phyloP scores from a whole-genome alignment of 108 stramenopile genomes.

The Cylindrotheca fusiformis region DNA sequence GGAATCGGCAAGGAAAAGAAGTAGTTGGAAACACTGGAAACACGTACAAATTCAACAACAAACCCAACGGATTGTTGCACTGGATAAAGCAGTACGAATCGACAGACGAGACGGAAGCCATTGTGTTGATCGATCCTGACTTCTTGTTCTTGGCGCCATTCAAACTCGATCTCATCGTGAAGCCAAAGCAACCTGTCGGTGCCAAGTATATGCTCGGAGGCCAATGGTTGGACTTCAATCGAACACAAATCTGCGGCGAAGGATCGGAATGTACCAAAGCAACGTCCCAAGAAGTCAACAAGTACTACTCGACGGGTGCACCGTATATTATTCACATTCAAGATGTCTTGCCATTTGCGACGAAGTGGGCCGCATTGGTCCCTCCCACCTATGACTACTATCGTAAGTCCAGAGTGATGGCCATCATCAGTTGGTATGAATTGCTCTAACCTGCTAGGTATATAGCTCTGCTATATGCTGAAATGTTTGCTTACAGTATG shows the following conservation, averaged over 20 bases:
- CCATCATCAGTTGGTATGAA: conserved; percentile 23
- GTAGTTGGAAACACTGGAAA: conserved; percentile 39
- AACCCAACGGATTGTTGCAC: conserved; percentile 48
- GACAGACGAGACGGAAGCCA: conserved; percentile 32
- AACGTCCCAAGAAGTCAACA: conserved; percentile 24
- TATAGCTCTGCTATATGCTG: conserved; percentile 53
- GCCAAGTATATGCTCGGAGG: conserved; percentile 48
- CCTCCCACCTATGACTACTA: conserved; percentile 33
- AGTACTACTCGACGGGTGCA: conserved; percentile 39
- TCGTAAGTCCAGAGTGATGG: conserved; percentile 23
- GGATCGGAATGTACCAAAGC: conserved; percentile 27
- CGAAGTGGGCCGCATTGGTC: conserved; percentile 39
- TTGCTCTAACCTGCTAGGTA: conserved; percentile 36
- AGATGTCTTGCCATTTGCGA: conserved; percentile 40
- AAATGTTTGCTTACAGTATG: conserved; percentile 85
- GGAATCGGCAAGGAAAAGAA: conserved; percentile 30
- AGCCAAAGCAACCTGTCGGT: conserved; percentile 38
- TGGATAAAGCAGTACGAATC: conserved; percentile 16
- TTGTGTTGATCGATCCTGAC: conserved; percentile 54
- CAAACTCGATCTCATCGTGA: conserved; percentile 10
- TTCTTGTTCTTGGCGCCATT: conserved; percentile 54
- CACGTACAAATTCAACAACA: conserved; percentile 53
- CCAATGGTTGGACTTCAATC: conserved; percentile 55
- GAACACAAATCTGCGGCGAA: conserved; percentile 39
- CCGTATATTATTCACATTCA: conserved; percentile 47